These are phyloP conservation scores for Coemansia biformis DNA, from an alignment of 192 early-diverging fungal species.

Conservation along the genomic window DNA sequence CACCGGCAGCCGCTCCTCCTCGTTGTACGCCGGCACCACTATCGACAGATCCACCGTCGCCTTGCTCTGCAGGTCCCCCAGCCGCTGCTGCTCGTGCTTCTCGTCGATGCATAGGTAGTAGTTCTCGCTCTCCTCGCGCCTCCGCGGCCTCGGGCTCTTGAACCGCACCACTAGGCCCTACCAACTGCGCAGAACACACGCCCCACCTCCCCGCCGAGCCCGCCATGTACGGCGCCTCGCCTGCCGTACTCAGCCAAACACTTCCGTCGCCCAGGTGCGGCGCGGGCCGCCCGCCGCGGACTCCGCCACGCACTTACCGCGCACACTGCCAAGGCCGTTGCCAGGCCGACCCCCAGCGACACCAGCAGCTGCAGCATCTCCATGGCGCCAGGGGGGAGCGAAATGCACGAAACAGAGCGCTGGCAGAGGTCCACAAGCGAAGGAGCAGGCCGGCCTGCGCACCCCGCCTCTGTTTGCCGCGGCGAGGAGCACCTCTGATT, in stretches of 20 bases:
- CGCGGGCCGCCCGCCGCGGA: no score
- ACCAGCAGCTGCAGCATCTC: slow-evolving; percentile 6
- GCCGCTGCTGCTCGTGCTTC: slow-evolving; percentile 29
- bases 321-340: slow-evolving; percentile 11
- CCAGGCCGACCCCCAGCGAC: slow-evolving; percentile 6
- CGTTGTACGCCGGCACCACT: slow-evolving; percentile 90
- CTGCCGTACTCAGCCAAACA: no score
- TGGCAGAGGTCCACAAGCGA: no score
- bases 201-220: no score
- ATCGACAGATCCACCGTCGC: slow-evolving; percentile 61
- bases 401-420: no score
- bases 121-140: slow-evolving; percentile 49
- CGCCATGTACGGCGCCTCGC: no score
- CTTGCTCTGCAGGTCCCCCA: slow-evolving; percentile 19
- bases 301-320: slow-evolving; percentile 12
- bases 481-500: no score
- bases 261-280: no score
- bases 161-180: slow-evolving; percentile 37
- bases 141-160: slow-evolving; percentile 39
- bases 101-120: slow-evolving; percentile 39
- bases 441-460: no score
- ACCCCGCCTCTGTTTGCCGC: no score
- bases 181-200: background rate
- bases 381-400: background rate
- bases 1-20: slow-evolving; percentile 70